Base-by-base conservation (phyloP, 2,329 filamentous ascomycete species). In the Hymenotorrendiella dingleyae region DNA sequence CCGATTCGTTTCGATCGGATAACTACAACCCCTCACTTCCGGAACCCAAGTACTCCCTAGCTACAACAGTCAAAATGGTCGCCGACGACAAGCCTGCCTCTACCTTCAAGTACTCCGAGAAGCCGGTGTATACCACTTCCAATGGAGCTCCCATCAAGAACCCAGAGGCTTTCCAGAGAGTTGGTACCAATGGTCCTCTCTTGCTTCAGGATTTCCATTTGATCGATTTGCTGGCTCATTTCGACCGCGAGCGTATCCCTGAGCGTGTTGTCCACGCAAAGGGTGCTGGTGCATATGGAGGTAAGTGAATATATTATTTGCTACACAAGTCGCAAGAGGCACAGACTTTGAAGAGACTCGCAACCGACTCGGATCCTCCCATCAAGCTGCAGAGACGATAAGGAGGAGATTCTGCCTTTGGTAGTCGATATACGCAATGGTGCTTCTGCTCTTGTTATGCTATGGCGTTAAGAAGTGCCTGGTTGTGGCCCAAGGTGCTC, bases 191-290 rank as follows among this genome's bases (percentile, higher is more conserved):
- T 53, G 77, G 78, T 1, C 78, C 78, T 49, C 66, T 82, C 28
- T 65, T 81, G 47, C 71, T 83, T 17, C 78, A 82, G 55, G 78
- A 82, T 58, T 80, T 80, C 58, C 78, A 82, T 57, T 62, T 83
- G 59, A 76, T 84, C 52, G 80, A 81, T 51, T 62, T 79, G 24
- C 68, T 84, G 35, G 71, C 70, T 14, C 66, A 73, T 60, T 73
- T 75, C 58, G 69, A 69, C 60, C 69, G 70, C 42, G 70, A 73
- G 54, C 65, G 69, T 48, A 72, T 73, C 28, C 70, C 70, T 23
- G 70, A 73, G 59, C 67, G 58, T 41, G 70, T 84, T 19, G 80
- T 85, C 1, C 80, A 84, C 56, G 80, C 80, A 17, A 74, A 79
- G 46, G 80, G 80, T 56, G 58, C 58, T 34, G 58, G 58, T 38